These are phyloP conservation scores for Fusarium veterinarium DNA, from an alignment of 2,329 filamentous ascomycete species.

Conservation along the genomic window DNA sequence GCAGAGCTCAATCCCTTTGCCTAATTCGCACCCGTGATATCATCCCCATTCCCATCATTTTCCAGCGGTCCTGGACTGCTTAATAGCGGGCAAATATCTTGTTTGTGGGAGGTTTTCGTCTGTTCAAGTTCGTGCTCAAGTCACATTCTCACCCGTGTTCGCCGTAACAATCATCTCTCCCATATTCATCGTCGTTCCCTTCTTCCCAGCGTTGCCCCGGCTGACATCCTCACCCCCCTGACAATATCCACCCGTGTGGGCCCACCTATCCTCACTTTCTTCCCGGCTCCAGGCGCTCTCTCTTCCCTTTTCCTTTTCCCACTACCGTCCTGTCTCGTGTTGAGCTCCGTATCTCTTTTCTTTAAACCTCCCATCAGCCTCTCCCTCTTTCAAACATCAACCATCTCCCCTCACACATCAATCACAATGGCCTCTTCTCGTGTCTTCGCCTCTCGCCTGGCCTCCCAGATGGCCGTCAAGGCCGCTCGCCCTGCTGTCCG, in stretches of 20 bases:
- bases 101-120: slow-evolving; percentile 5
- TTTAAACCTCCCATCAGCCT: slow-evolving; percentile 50
- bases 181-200: slow-evolving; percentile 44
- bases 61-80: slow-evolving; percentile 19
- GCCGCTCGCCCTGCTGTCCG: slow-evolving; percentile 81
- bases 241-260: slow-evolving; percentile 49
- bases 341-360: slow-evolving; percentile 51
- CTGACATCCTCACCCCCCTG: slow-evolving; percentile 51
- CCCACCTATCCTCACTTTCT: slow-evolving; percentile 51
- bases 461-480: slow-evolving; percentile 81
- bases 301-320: slow-evolving; percentile 56
- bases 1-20: slow-evolving; percentile 37
- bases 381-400: slow-evolving; percentile 44
- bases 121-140: slow-evolving; percentile 8
- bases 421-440: slow-evolving; percentile 85
- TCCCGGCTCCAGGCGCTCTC: slow-evolving; percentile 52
- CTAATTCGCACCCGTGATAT: slow-evolving; percentile 45
- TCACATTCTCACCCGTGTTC: slow-evolving; percentile 34
- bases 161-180: slow-evolving; percentile 48
- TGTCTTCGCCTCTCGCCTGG: slow-evolving; percentile 82
- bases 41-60: slow-evolving; percentile 24
- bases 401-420: slow-evolving; percentile 57
- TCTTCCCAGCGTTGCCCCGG: slow-evolving; percentile 50
- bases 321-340: slow-evolving; percentile 50
- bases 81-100: background rate